Conservation (phyloP, 2,329 filamentous ascomycete genomes). For the Fusarium siculi region DNA sequence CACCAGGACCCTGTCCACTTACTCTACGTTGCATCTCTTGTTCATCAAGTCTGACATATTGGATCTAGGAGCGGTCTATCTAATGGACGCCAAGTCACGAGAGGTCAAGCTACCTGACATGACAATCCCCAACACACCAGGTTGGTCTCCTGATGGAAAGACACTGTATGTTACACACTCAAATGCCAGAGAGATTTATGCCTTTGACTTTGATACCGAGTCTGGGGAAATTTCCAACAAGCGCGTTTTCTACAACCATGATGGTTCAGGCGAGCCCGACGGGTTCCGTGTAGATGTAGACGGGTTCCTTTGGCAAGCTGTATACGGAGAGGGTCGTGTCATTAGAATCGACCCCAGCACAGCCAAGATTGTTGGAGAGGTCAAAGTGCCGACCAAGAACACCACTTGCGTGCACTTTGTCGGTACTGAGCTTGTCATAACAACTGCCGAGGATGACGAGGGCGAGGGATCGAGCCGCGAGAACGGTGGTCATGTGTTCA, state of each 20-base stretch:
- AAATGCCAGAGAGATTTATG: constrained; percentile 74
- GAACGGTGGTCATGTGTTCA: constrained; percentile 78
- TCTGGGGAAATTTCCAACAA: constrained; percentile 74
- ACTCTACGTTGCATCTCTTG: background rate
- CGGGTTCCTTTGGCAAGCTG: constrained; percentile 87
- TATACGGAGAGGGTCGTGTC: constrained; percentile 83
- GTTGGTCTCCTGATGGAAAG: constrained; percentile 78
- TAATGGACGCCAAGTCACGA: constrained; percentile 71
- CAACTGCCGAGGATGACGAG: constrained; percentile 76
- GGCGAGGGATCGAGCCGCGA: constrained; percentile 70
- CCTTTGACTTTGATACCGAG: constrained; percentile 76
- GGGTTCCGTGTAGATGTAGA: constrained; percentile 86
- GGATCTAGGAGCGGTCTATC: constrained; percentile 73
- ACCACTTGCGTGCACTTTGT: constrained; percentile 85
- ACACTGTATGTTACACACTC: constrained; percentile 89
- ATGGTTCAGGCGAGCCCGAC: constrained; percentile 76
- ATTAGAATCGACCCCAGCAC: constrained; percentile 73
- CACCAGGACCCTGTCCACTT: background rate
- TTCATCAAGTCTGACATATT: constrained; percentile 6
- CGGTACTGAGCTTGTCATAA: constrained; percentile 80
- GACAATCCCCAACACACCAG: constrained; percentile 85
- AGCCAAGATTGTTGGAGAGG: constrained; percentile 78
- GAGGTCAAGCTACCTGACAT: constrained; percentile 70
- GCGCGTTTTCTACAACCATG: constrained; percentile 78
- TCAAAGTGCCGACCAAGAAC: constrained; percentile 80